A percentile compares a stretch with the other conserved stretches of the same genome.
Evolutionary conservation across 2,329 filamentous ascomycete genomes (phyloP).

Genomic region (Fusarium hostae): DNA sequence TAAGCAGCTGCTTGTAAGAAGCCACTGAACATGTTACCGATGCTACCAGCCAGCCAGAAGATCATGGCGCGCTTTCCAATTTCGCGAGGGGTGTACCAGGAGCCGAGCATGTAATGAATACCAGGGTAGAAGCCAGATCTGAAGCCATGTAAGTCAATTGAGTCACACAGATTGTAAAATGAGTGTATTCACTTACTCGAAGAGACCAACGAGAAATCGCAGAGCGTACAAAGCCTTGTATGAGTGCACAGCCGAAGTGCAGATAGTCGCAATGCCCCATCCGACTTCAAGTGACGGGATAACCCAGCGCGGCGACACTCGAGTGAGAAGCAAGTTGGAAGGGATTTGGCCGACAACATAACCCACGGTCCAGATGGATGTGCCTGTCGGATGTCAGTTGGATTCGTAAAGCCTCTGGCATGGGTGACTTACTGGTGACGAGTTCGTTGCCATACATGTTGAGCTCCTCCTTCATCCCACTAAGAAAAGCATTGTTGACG

Average conservation of each 20-base stretch:
- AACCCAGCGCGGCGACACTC: constrained; percentile 2
- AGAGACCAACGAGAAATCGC: constrained; percentile 34
- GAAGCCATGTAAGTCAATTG: constrained; percentile 47
- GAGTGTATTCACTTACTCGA: constrained; percentile 18
- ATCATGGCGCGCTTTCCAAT: constrained; percentile 37
- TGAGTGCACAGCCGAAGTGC: constrained; percentile 7
- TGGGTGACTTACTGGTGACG: constrained; percentile 29
- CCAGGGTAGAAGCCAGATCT: constrained; percentile 62
- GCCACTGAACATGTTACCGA: constrained; percentile 30
- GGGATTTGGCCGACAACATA: constrained; percentile 43
- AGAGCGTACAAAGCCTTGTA: constrained; percentile 27
- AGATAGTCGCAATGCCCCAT: constrained; percentile 26
- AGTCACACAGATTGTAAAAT: constrained; percentile 38
- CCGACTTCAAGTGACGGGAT: constrained; percentile 24
- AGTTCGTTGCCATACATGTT: constrained; percentile 35
- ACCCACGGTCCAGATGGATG: constrained; percentile 36
- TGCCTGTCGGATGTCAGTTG: constrained; percentile 6
- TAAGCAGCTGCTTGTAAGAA: constrained; percentile 36
- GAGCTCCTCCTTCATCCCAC: constrained; percentile 41
- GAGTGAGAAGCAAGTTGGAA: constrained; percentile 39
- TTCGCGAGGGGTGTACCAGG: constrained; percentile 38
- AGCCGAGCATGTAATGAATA: constrained; percentile 39
- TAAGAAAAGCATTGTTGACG: constrained; percentile 51
- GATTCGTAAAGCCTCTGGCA: accelerated
- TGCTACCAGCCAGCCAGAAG: constrained; percentile 33